Evolutionary conservation across 768 basidiomycete genomes (phyloP), one percentile per base, ranked within the genome.

Genomic region (Agaricus subrufescens): DNA sequence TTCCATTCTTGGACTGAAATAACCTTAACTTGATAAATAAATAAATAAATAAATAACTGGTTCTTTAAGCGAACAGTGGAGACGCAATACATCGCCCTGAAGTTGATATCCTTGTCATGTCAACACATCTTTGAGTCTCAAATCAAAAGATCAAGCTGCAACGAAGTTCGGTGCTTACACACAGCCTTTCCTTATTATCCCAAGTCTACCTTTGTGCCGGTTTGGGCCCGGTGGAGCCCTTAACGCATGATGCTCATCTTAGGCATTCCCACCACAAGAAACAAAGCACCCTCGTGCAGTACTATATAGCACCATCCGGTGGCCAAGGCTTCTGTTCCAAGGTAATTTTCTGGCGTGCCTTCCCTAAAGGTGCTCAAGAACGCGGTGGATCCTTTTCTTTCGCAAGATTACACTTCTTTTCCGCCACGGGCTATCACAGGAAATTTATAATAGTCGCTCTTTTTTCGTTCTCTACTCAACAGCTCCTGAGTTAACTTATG

Each of bases 21-120:
- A 34, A 38, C 6, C 14, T 39, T 46, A 54, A 25, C 46, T 40
- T 46, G 37, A 54, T 37, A 34, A 43, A 2, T 45, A 50, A 37
- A 25, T 27, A 37, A 25, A 34, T 45, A 37, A 19, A 30, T 50
- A n/a, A 15, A 39, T 14, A 50, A 50, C 3, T 30, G 14, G 23
- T 37, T n/a, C 52, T 30, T 44, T 37, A 50, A 50, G 55, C 37
- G 49, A 43, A 42, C 25, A 56, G 26, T 40, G 47, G 23, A 50
- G 29, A 19, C 27, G 34, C 23, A 34, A 46, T 14, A 19, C 39
- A 26, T 44, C 31, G 47, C 30, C 39, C 40, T 37, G 55, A 11
- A 34, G 55, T 31, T 56, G 55, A 56, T 56, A 50, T 56, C 55
- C 55, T 56, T 50, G 55, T 56, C 55, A 50, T 50, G 29, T 49